phyloP scores from a whole-genome alignment of 345 rosid genomes.

The Brassica rapa region DNA sequence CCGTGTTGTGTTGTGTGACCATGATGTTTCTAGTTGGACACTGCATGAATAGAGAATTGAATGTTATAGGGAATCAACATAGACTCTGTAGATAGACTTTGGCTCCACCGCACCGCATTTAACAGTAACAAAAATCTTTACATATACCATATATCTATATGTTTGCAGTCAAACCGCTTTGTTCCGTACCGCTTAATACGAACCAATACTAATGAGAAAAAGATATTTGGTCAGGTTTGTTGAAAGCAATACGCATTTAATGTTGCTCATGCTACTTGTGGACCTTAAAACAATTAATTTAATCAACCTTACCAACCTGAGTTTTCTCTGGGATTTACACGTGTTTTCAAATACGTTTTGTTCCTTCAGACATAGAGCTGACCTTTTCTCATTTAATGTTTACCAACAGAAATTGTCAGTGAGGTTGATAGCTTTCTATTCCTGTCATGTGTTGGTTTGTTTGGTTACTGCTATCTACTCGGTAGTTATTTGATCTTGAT shows the following conservation, averaged over 20 bases:
- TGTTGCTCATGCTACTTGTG: background rate
- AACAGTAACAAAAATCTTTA: no score
- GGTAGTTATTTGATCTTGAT: background rate
- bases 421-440: background rate
- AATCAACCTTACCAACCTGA: background rate
- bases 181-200: no score
- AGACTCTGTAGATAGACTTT: no score
- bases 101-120: no score
- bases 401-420: conserved; percentile 2
- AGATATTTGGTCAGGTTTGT: background rate
- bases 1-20: background rate
- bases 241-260: conserved; percentile 11
- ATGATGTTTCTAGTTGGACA: background rate
- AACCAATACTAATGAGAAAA: background rate
- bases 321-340: background rate
- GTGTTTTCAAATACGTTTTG: background rate
- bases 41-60: background rate
- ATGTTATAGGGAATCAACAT: background rate
- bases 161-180: no score
- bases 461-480: background rate
- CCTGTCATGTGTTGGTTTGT: background rate
- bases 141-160: no score
- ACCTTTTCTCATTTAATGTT: background rate
- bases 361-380: background rate
- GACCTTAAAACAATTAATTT: background rate